phyloP scores from a whole-genome alignment of 2,329 filamentous ascomycete species.

The Ceratocystis alfenasii region DNA sequence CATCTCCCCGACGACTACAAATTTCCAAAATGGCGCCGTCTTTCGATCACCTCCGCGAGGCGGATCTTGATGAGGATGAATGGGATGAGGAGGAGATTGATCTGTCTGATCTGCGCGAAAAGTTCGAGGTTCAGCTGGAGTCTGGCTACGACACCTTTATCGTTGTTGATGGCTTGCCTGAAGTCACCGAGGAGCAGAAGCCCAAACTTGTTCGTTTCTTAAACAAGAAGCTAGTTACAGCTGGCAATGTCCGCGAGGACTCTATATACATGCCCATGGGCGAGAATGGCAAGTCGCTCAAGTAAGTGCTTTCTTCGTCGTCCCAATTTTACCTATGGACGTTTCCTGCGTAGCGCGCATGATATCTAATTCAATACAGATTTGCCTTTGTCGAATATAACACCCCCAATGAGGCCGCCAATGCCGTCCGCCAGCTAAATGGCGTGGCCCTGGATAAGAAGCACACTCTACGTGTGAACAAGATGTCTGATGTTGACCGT shows the following conservation, averaged over 20 bases:
- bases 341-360: background rate
- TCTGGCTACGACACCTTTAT: constrained; percentile 94
- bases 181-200: constrained; percentile 81
- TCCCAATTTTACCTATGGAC: background rate
- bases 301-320: constrained; percentile 42
- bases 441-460: constrained; percentile 86
- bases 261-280: constrained; percentile 88
- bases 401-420: constrained; percentile 75
- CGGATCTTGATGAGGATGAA: constrained; percentile 74
- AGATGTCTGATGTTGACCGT: constrained; percentile 93
- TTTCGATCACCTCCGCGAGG: constrained; percentile 84
- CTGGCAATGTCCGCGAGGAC: constrained; percentile 76
- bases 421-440: constrained; percentile 80
- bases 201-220: constrained; percentile 93
- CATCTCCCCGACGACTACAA: constrained; percentile 17
- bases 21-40: constrained; percentile 71
- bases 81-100: constrained; percentile 90
- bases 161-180: constrained; percentile 84
- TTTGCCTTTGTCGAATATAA: constrained; percentile 97
- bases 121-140: constrained; percentile 91
- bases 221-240: constrained; percentile 78
- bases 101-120: constrained; percentile 83
- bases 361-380: constrained; percentile 36
- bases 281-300: constrained; percentile 73
- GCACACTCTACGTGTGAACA: constrained; percentile 92